These are phyloP conservation scores for Clavulina sp. DNA, from an alignment of 768 basidiomycete genomes.

Conservation along the genomic window DNA sequence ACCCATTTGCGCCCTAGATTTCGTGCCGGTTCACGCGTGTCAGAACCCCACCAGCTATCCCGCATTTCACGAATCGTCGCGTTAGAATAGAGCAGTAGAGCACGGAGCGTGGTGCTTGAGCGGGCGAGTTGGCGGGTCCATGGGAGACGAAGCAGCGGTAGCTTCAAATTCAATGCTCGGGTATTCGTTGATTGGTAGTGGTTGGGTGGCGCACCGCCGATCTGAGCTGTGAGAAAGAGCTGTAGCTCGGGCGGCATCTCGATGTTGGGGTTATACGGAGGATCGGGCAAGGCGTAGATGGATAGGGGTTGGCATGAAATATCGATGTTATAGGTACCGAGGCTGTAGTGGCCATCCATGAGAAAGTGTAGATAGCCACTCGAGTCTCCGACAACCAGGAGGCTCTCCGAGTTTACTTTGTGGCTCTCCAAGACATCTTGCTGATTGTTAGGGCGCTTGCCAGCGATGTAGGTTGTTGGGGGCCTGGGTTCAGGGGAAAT, in stretches of 20 bases:
- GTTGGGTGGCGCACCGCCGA: background rate
- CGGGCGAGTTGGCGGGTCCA: conserved; percentile 51
- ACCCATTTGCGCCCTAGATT: conserved; percentile 62
- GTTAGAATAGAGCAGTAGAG: conserved; percentile 54
- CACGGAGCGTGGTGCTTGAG: conserved; percentile 48
- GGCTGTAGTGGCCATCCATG: conserved; percentile 58
- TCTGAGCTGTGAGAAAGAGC: background rate
- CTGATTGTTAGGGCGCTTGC: too few relatives aligned
- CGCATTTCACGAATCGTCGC: conserved; percentile 59
- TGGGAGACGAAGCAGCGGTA: conserved; percentile 40
- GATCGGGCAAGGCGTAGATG: conserved; percentile 27
- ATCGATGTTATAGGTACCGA: conserved; percentile 36
- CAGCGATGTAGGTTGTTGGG: too few relatives aligned
- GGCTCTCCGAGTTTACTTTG: conserved; percentile 36
- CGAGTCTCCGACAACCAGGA: conserved; percentile 44
- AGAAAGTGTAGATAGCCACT: conserved; percentile 42
- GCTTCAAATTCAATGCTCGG: conserved; percentile 29
- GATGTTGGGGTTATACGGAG: background rate
- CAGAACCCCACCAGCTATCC: conserved; percentile 53
- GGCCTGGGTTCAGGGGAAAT: too few relatives aligned
- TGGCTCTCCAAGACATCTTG: too few relatives aligned
- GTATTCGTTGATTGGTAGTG: conserved; percentile 16
- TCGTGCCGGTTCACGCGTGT: conserved; percentile 40
- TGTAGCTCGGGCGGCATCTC: background rate
- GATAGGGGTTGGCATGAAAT: conserved; percentile 15